These are phyloP conservation scores for Solioccasus polychromus DNA, from an alignment of 768 basidiomycete genomes.

Conservation along the genomic window DNA sequence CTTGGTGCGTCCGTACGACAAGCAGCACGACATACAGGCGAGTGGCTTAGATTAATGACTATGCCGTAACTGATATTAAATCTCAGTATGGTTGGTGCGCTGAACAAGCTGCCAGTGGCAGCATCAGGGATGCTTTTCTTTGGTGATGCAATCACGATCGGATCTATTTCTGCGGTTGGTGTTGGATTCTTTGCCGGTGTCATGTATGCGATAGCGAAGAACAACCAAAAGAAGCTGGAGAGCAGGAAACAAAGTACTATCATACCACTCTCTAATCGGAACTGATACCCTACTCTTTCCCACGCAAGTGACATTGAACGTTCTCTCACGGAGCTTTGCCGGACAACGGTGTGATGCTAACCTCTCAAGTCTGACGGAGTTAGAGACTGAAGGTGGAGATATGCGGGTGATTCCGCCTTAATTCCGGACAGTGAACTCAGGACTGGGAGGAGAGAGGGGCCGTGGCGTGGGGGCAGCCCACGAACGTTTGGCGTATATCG, in stretches of 20 bases:
- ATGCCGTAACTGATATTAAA: conserved; percentile 7
- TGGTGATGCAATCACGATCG: conserved; percentile 82
- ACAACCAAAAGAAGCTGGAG: conserved; percentile 82
- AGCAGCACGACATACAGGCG: conserved; percentile 98
- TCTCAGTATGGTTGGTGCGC: conserved; percentile 88
- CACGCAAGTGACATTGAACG: background rate
- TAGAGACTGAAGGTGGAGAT: conserved; percentile 3
- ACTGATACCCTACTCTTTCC: conserved; percentile 23
- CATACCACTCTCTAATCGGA: conserved; percentile 63
- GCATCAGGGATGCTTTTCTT: conserved; percentile 99
- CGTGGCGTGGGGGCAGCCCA: too few species aligned
- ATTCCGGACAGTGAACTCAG: conserved; percentile 27
- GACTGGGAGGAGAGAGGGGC: too few species aligned
- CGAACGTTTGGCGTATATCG: too few species aligned
- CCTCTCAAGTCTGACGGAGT: background rate
- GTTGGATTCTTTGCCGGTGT: conserved; percentile 91
- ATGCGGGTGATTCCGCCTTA: conserved; percentile 33
- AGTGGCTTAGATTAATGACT: conserved; percentile 12
- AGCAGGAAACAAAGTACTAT: conserved; percentile 51
- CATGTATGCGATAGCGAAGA: conserved; percentile 92
- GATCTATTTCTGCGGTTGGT: conserved; percentile 83
- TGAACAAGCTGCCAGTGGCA: conserved; percentile 97
- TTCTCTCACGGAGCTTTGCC: background rate
- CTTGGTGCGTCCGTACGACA: conserved; percentile 96
- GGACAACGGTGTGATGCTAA: background rate